A percentile compares a stretch with the other conserved stretches of the same genome.
Evolutionary conservation across 2,329 filamentous ascomycete species (phyloP).

Genomic region (Aspergillus amoenus): DNA sequence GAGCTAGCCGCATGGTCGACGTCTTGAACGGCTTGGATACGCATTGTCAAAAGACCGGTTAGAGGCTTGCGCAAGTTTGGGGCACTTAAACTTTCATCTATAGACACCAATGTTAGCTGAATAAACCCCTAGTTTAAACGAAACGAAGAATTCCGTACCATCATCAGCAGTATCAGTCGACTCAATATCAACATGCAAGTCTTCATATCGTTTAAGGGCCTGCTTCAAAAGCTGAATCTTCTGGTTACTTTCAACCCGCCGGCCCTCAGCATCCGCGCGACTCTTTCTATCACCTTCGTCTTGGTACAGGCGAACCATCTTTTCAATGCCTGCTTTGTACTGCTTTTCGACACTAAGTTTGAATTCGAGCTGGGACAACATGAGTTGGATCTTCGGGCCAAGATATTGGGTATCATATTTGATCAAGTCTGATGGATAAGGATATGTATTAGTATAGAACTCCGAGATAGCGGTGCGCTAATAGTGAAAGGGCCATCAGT

Average conservation of each 20-base stretch:
- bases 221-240: conserved; percentile 96
- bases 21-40: conserved; percentile 85
- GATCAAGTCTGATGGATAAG: conserved; percentile 70
- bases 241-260: conserved; percentile 91
- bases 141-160: conserved; percentile 56
- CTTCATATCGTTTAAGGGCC: conserved; percentile 93
- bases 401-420: conserved; percentile 97
- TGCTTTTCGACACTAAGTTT: conserved; percentile 98
- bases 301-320: conserved; percentile 97
- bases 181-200: conserved; percentile 92
- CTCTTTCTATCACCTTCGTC: conserved; percentile 98
- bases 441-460: conserved; percentile 17
- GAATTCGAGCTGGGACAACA: conserved; percentile 98
- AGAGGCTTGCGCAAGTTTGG: conserved; percentile 95
- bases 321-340: conserved; percentile 97
- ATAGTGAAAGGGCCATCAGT: neutral
- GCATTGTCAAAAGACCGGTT: conserved; percentile 82
- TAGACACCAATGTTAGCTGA: conserved; percentile 24
- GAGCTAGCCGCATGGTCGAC: conserved; percentile 86
- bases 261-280: conserved; percentile 84
- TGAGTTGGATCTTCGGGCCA: conserved; percentile 95
- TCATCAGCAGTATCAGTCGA: conserved; percentile 75
- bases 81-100: conserved; percentile 94
- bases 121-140: neutral
- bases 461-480: neutral